phyloP scores from a whole-genome alignment of 2,329 filamentous ascomycete species.

The Aspergillus thermomutatus region DNA sequence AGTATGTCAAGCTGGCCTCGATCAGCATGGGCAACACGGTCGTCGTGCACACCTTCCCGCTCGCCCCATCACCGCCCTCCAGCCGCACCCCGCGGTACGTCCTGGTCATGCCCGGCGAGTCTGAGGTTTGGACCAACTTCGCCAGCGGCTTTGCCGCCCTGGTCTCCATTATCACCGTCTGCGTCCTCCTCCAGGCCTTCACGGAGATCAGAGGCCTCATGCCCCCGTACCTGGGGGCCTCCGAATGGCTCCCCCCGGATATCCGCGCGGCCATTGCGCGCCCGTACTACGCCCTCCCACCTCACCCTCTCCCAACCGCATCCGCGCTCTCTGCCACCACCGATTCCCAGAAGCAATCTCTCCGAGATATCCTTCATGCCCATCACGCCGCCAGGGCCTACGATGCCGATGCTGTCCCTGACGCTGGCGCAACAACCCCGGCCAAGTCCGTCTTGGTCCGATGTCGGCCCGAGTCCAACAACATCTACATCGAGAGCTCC shows the following conservation, averaged over 20 bases:
- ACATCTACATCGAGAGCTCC: not conserved
- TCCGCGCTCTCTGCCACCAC: not conserved
- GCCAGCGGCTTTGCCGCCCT: conserved; percentile 57
- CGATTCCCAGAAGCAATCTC: conserved; percentile 4
- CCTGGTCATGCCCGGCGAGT: conserved; percentile 58
- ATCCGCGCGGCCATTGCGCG: conserved; percentile 42
- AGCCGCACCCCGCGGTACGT: conserved; percentile 63
- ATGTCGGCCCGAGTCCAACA: not conserved
- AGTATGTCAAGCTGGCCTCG: conserved; percentile 73
- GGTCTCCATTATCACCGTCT: conserved; percentile 60
- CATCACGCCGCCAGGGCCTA: not conserved
- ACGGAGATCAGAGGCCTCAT: conserved; percentile 60
- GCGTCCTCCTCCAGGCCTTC: conserved; percentile 59
- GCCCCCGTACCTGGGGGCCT: conserved; percentile 55
- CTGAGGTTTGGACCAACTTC: conserved; percentile 51
- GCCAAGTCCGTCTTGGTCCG: not conserved
- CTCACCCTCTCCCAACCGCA: conserved; percentile 11
- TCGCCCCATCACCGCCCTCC: conserved; percentile 47
- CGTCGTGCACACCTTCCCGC: conserved; percentile 73
- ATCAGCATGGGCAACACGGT: conserved; percentile 77
- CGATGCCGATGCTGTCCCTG: not conserved
- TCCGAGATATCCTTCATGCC: conserved; percentile 2
- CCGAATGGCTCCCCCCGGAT: conserved; percentile 53
- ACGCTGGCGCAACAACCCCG: conserved; percentile 3
- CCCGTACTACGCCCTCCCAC: conserved; percentile 35